phyloP scores from a whole-genome alignment of 2,329 filamentous ascomycete species.

The Beauveria bassiana region DNA sequence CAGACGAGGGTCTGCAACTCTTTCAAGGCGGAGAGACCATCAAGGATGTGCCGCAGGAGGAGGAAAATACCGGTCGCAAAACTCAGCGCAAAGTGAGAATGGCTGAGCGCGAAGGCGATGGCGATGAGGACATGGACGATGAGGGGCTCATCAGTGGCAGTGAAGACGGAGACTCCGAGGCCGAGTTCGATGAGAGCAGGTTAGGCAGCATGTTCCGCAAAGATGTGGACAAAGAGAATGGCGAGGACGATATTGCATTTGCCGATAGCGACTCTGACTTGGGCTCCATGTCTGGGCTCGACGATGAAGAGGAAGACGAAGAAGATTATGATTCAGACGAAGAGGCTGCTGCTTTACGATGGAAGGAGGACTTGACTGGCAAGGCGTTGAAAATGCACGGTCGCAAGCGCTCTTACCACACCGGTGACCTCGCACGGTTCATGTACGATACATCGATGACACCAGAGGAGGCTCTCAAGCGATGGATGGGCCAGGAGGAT shows the following conservation, averaged over 20 bases:
- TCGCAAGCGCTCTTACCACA: conserved; percentile 64
- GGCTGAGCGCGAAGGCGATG: conserved; percentile 51
- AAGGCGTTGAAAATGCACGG: conserved; percentile 66
- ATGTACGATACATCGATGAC: conserved; percentile 81
- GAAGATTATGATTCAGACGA: conserved; percentile 52
- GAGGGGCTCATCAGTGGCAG: conserved; percentile 49
- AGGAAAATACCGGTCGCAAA: conserved; percentile 54
- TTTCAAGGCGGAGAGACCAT: conserved; percentile 73
- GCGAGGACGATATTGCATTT: conserved; percentile 72
- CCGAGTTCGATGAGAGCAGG: conserved; percentile 51
- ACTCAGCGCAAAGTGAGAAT: conserved; percentile 50
- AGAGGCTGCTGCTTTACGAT: conserved; percentile 65
- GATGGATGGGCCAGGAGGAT: conserved; percentile 66
- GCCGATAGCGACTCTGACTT: conserved; percentile 96
- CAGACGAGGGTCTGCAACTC: conserved; percentile 72
- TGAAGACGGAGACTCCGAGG: conserved; percentile 42
- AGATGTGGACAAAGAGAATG: conserved; percentile 40
- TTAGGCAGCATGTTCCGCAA: conserved; percentile 54
- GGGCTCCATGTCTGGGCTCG: conserved; percentile 66
- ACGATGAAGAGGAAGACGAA: conserved; percentile 38
- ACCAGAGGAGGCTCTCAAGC: conserved; percentile 65
- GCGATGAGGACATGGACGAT: conserved; percentile 48
- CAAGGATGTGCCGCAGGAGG: conserved; percentile 39
- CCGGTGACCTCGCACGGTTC: conserved; percentile 73
- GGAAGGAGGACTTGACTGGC: conserved; percentile 81